Conservation (phyloP, 495 filamentous ascomycete species). For the Trichocladium antarcticum region DNA sequence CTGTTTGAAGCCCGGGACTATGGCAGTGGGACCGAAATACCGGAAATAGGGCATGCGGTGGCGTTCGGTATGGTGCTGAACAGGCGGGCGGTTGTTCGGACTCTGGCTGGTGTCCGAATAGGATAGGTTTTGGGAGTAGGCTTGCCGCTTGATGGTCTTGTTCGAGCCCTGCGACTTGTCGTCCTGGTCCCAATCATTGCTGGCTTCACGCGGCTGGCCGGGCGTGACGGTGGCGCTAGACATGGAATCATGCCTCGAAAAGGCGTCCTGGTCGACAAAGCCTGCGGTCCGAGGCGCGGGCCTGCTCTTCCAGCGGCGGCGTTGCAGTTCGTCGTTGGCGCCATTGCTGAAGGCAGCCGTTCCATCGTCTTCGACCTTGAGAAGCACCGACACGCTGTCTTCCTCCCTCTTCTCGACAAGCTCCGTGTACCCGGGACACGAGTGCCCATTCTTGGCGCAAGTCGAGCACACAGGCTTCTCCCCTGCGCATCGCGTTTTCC, state of each 20-base stretch:
- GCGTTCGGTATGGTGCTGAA: slow-evolving; percentile 41
- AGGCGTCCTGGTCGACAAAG: slow-evolving; percentile 14
- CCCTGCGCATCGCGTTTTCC: slow-evolving; percentile 75
- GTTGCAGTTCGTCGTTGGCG: slow-evolving; percentile 22
- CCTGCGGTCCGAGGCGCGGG: slow-evolving; percentile 9
- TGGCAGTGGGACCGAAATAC: slow-evolving; percentile 81
- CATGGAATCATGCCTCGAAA: slow-evolving; percentile 17
- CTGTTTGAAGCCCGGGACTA: slow-evolving; percentile 84
- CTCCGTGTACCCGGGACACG: slow-evolving; percentile 58
- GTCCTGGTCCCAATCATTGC: slow-evolving; percentile 25
- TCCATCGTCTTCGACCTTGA: slow-evolving; percentile 20
- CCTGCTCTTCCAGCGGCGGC: slow-evolving; percentile 26
- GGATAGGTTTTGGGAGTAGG: slow-evolving; percentile 24
- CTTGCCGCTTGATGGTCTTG: slow-evolving; percentile 14
- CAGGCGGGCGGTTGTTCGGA: slow-evolving; percentile 31
- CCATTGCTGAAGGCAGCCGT: slow-evolving; percentile 18
- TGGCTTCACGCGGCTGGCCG: slow-evolving; percentile 9
- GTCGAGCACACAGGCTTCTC: slow-evolving; percentile 66
- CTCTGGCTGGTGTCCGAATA: slow-evolving; percentile 35
- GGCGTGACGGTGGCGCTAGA: slow-evolving; percentile 15
- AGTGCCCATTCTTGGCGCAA: slow-evolving; percentile 62
- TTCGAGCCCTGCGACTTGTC: slow-evolving; percentile 15
- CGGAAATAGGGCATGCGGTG: slow-evolving; percentile 74
- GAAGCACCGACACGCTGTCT: slow-evolving; percentile 6
- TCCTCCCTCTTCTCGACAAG: slow-evolving; percentile 36